Evolutionary conservation across 371 early-diverging fungal species (phyloP).

Genomic region (Syncephalastrum racemosum): DNA sequence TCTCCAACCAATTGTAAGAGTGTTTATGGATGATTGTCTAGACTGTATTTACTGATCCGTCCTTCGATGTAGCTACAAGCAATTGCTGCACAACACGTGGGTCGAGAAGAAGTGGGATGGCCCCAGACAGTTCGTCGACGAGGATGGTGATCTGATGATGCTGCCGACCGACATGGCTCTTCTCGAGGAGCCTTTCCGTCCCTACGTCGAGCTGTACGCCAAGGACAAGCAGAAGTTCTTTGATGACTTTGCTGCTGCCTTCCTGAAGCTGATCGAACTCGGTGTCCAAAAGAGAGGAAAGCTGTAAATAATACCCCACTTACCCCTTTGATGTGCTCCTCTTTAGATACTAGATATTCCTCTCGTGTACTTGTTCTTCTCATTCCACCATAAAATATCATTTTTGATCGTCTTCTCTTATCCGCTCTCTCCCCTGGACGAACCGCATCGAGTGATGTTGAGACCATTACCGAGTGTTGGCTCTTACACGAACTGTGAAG

Average conservation of each 20-base stretch:
- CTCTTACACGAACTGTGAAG: too few relatives aligned
- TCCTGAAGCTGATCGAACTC: slow-evolving; percentile 79
- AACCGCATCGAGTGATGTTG: too few relatives aligned
- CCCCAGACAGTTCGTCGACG: slow-evolving; percentile 72
- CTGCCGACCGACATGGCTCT: slow-evolving; percentile 85
- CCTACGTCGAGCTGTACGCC: slow-evolving; percentile 77
- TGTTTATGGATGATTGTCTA: not conserved
- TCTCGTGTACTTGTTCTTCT: not conserved
- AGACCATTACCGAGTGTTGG: too few relatives aligned
- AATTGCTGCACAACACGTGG: slow-evolving; percentile 69
- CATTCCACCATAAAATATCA: too few relatives aligned
- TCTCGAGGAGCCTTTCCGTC: slow-evolving; percentile 67
- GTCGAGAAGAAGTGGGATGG: slow-evolving; percentile 73
- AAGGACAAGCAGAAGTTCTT: slow-evolving; percentile 76
- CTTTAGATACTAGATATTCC: not conserved
- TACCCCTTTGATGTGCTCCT: not conserved
- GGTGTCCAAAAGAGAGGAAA: slow-evolving; percentile 61
- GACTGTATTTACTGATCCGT: not conserved
- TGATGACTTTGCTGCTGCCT: slow-evolving; percentile 80
- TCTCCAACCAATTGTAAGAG: slow-evolving; percentile 77
- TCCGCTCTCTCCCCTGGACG: too few relatives aligned
- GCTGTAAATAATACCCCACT: slow-evolving; percentile 34
- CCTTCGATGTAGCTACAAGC: slow-evolving; percentile 52
- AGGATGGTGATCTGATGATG: slow-evolving; percentile 78
- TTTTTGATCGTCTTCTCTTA: too few relatives aligned